Evolutionary conservation across 768 basidiomycete species (phyloP).

Genomic region (Calvatia gigantea): DNA sequence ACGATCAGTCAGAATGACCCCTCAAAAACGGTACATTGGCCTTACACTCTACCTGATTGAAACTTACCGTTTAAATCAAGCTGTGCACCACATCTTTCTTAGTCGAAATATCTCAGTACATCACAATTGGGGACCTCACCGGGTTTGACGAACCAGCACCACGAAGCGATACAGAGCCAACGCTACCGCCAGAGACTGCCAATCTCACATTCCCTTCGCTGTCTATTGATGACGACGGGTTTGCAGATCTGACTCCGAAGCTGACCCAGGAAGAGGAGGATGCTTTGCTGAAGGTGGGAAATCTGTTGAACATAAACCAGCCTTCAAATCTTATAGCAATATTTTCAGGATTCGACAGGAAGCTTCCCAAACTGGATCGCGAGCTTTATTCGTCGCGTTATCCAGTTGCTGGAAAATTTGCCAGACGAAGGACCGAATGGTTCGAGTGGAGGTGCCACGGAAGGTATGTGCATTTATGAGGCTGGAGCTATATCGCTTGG

Average conservation of each 20-base stretch:
- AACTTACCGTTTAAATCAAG: constrained; percentile 28
- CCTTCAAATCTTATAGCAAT: background rate
- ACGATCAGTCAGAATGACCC: constrained; percentile 60
- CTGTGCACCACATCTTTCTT: constrained; percentile 73
- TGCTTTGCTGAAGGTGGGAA: constrained; percentile 48
- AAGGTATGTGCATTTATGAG: constrained; percentile 39
- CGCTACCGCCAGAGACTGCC: constrained; percentile 24
- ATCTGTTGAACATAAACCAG: background rate
- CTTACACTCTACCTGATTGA: background rate
- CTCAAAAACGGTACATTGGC: constrained; percentile 58
- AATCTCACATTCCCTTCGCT: constrained; percentile 33
- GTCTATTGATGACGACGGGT: constrained; percentile 34
- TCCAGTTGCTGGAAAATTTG: constrained; percentile 78
- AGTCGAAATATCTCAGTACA: constrained; percentile 71
- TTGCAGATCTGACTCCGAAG: constrained; percentile 32
- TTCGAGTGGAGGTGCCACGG: constrained; percentile 56
- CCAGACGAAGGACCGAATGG: constrained; percentile 76
- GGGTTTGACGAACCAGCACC: constrained; percentile 26
- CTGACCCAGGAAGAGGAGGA: constrained; percentile 68
- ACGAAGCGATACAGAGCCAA: constrained; percentile 30
- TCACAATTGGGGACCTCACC: constrained; percentile 67
- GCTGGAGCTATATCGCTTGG: background rate
- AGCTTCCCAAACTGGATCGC: constrained; percentile 82
- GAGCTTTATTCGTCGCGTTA: constrained; percentile 75
- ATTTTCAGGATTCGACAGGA: constrained; percentile 55